Base-by-base conservation (phyloP, 176 grass and related monocot genomes). In the bread wheat (Triticum aestivum) region DNA sequence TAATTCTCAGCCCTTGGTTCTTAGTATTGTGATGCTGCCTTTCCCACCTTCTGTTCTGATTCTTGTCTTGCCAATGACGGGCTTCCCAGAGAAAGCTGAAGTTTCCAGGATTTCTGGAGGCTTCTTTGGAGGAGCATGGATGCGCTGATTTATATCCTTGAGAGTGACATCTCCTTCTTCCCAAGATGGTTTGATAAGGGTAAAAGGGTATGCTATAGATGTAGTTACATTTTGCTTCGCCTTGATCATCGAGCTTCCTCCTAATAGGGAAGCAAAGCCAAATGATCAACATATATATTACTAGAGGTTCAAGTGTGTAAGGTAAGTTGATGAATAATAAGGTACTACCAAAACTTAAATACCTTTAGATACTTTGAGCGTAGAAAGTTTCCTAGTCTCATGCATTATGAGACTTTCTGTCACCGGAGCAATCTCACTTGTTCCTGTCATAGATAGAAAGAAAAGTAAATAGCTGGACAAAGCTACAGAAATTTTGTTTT, bases 21-120 rank as follows among this genome's bases (percentile, higher is more conserved):
- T 94, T 77, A 98, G 49, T 87, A 98, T 92, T 32, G 96, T 98
- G 81, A 98, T 96, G 93, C 96, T 92, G 76, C 96, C 96, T 89
- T 91, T 96, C 14, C 93, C 96, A n/a, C 92, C 91, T 68, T 94
- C 92, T 45, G 93, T 98, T 73, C 78, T 88, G 81, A 98, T 94
- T 78, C 93, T 95, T 77, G 92, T 98, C 84, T 98, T 94, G 78
- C 90, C 91, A 66, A 96, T 88, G 32, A 98, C 90, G 8, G 91
- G 96, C 83, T 98, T 98, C 24, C 93, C 96, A 77, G 93, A 94
- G 74, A 96, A 96, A 27, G 92, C 75, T 32, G 94, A 98, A 83
- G 92, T 98, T 76, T 75, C 91, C 29, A 87, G 87, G 69, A 83
- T 72, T 24, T 91, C 68, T 6, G 61, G 83, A 15, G 86, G 23